These are phyloP conservation scores for Larix kaempferi DNA, from an alignment of 75 land plant genomes.

Conservation along the genomic window DNA sequence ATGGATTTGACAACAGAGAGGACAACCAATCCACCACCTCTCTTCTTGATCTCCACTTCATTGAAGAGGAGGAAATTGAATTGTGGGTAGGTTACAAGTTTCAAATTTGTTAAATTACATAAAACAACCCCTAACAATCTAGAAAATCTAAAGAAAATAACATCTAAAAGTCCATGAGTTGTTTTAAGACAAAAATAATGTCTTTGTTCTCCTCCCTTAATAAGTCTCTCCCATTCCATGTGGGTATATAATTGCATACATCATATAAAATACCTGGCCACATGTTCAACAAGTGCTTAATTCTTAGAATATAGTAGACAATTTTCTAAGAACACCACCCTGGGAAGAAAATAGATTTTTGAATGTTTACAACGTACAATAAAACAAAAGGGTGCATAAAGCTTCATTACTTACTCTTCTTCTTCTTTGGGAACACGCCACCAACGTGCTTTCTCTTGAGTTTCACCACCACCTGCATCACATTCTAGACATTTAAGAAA, in stretches of 20 bases:
- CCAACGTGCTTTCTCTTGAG: slow-evolving; percentile 76
- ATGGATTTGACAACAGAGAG: slow-evolving; percentile 38
- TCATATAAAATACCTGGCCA: slow-evolving; percentile 70
- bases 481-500: not conserved
- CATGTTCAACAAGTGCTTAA: not conserved
- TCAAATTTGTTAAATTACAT: too few relatives aligned
- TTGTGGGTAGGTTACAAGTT: too few relatives aligned
- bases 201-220: slow-evolving; percentile 65
- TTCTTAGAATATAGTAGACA: not conserved
- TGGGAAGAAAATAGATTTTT: not conserved
- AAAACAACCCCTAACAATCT: too few relatives aligned
- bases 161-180: slow-evolving; percentile 58
- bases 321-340: not conserved
- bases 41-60: slow-evolving; percentile 59
- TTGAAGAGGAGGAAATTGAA: slow-evolving; percentile 6
- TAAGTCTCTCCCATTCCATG: slow-evolving; percentile 87
- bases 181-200: slow-evolving; percentile 80
- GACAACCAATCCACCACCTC: slow-evolving; percentile 84
- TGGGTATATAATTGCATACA: slow-evolving; percentile 64
- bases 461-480: slow-evolving; percentile 67
- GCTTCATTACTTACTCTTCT: slow-evolving; percentile 52
- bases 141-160: too few relatives aligned
- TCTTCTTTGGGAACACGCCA: slow-evolving; percentile 75
- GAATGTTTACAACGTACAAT: not conserved
- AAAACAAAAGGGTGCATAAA: not conserved